A percentile compares a stretch with the other conserved stretches of the same genome.
Conservation (phyloP, 345 rosid genomes). For the Citrus hindsii region DNA sequence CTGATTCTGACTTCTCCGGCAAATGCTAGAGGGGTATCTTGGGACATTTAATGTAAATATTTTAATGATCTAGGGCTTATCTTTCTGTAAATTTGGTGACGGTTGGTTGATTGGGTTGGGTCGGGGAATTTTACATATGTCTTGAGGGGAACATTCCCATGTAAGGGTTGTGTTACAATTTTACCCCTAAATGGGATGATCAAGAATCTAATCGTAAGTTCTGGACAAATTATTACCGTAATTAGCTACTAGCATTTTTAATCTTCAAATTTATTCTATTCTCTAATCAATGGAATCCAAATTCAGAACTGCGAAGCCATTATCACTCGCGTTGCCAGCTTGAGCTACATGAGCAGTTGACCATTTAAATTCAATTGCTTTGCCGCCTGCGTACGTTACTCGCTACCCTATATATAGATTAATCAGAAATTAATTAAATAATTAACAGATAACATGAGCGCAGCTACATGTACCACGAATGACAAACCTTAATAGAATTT, state of each 20-base stretch:
- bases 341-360: conserved; percentile 2
- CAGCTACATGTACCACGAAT: background rate
- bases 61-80: background rate
- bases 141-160: conserved; percentile 4
- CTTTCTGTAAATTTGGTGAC: background rate
- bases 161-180: conserved; percentile 39
- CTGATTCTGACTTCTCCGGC: too few relatives aligned
- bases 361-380: background rate
- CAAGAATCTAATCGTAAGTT: background rate
- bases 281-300: background rate
- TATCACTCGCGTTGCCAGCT: background rate
- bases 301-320: background rate
- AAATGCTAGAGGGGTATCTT: background rate
- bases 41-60: conserved; percentile 8
- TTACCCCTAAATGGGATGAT: conserved; percentile 38
- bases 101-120: background rate
- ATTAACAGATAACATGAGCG: background rate
- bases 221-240: background rate
- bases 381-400: background rate
- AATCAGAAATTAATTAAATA: background rate
- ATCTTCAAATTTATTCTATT: background rate
- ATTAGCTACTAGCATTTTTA: background rate
- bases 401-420: background rate
- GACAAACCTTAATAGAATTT: background rate
- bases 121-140: background rate